Conservation (phyloP, 805 yeast species). For the Kodamaea jinghongensis region DNA sequence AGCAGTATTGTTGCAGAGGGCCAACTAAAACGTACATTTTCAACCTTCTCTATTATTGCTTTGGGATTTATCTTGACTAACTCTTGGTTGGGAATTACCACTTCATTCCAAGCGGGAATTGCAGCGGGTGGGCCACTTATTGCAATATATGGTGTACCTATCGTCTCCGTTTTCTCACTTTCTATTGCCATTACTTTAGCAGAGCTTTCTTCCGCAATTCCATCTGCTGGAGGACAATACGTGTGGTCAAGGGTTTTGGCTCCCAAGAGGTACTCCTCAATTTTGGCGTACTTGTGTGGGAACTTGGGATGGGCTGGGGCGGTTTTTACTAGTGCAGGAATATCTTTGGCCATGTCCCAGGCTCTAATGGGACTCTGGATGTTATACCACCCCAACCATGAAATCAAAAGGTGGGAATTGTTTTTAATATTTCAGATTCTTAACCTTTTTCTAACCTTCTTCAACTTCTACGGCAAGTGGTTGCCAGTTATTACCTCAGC, state of each 20-base stretch:
- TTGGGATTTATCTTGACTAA: constrained; percentile 43
- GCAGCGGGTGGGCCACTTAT: constrained; percentile 43
- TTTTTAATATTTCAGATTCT: constrained; percentile 37
- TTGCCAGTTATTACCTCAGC: constrained; percentile 34
- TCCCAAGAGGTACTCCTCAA: constrained; percentile 35
- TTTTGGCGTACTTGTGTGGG: constrained; percentile 40
- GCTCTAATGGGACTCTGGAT: constrained; percentile 37
- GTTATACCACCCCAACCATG: constrained; percentile 34
- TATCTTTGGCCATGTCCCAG: constrained; percentile 35
- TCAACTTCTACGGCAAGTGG: constrained; percentile 36
- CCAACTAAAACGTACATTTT: constrained; percentile 36
- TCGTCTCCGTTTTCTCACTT: constrained; percentile 34
- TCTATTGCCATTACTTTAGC: constrained; percentile 38
- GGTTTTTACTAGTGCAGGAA: constrained; percentile 38
- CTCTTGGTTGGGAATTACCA: constrained; percentile 43
- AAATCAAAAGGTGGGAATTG: constrained; percentile 32
- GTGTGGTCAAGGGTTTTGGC: constrained; percentile 41
- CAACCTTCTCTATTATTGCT: constrained; percentile 38
- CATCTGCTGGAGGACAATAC: constrained; percentile 44
- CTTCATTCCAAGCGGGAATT: constrained; percentile 40
- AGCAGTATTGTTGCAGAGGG: constrained; percentile 7
- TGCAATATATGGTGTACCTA: constrained; percentile 42
- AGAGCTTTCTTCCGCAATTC: constrained; percentile 39
- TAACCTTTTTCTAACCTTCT: constrained; percentile 29
- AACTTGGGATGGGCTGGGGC: constrained; percentile 43